A percentile compares a stretch with the other conserved stretches of the same genome.
phyloP scores from a whole-genome alignment of 164 flowering plant genomes.

The Pachysandra terminalis region DNA sequence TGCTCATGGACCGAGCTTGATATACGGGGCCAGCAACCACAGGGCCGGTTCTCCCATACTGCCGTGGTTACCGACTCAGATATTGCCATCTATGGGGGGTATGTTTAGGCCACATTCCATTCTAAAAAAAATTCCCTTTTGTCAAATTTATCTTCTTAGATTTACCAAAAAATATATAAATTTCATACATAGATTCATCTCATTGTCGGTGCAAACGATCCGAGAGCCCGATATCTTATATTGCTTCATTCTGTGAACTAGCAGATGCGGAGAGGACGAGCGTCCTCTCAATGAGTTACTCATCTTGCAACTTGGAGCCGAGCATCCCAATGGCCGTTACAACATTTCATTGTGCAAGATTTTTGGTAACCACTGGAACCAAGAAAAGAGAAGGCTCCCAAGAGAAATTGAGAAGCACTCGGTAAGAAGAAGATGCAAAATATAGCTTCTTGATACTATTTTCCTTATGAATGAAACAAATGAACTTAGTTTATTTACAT shows the following conservation, averaged over 20 bases:
- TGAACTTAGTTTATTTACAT: background rate
- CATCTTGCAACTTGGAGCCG: constrained; percentile 64
- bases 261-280: constrained; percentile 95
- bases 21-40: constrained; percentile 67
- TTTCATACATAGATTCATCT: too few species aligned
- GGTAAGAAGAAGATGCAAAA: constrained; percentile 27
- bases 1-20: constrained; percentile 72
- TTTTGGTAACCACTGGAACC: constrained; percentile 53
- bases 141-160: too few species aligned
- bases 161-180: too few species aligned
- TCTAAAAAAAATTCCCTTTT: too few species aligned
- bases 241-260: too few species aligned
- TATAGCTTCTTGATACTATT: background rate
- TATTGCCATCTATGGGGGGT: constrained; percentile 92
- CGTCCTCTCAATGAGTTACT: constrained; percentile 81
- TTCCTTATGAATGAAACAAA: background rate
- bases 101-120: too few species aligned
- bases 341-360: constrained; percentile 58
- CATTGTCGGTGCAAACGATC: too few species aligned
- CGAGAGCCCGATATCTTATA: too few species aligned
- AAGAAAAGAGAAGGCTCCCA: constrained; percentile 33
- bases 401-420: constrained; percentile 38
- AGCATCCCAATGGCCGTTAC: constrained; percentile 54
- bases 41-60: constrained; percentile 91
- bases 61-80: constrained; percentile 61